These are phyloP conservation scores for Saccharomycopsis olivae DNA, from an alignment of 805 yeast species.

Conservation along the genomic window DNA sequence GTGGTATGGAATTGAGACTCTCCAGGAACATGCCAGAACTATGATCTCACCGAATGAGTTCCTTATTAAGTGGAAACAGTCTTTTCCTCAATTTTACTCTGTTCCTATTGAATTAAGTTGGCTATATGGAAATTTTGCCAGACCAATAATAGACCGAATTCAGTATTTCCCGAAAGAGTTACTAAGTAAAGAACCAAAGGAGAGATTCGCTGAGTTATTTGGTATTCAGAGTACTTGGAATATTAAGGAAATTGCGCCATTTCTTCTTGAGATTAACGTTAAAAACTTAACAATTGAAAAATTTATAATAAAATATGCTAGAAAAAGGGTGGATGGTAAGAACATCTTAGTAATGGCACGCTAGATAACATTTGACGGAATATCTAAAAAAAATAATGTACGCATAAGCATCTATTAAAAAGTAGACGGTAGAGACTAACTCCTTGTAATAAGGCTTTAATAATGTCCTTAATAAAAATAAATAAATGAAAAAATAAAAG, in stretches of 20 bases:
- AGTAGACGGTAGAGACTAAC: too few relatives aligned
- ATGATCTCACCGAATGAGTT: slow-evolving; percentile 39
- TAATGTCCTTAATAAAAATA: too few relatives aligned
- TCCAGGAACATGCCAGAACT: slow-evolving; percentile 29
- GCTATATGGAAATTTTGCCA: slow-evolving; percentile 44
- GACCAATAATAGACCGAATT: slow-evolving; percentile 36
- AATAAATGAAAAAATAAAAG: too few relatives aligned
- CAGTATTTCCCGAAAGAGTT: slow-evolving; percentile 40
- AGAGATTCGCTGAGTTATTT: slow-evolving; percentile 44
- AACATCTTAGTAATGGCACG: slow-evolving; percentile 28
- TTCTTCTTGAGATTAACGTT: slow-evolving; percentile 41
- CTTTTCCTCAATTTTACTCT: slow-evolving; percentile 52
- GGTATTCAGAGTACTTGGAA: slow-evolving; percentile 48
- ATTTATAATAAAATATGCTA: slow-evolving; percentile 54
- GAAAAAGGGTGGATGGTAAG: slow-evolving; percentile 37
- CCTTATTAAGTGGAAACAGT: slow-evolving; percentile 49
- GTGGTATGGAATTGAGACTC: slow-evolving; percentile 55
- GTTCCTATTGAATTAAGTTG: slow-evolving; percentile 45
- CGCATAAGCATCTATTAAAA: too few relatives aligned
- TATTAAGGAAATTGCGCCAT: slow-evolving; percentile 52
- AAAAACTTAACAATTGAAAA: slow-evolving; percentile 44
- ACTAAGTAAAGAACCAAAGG: slow-evolving; percentile 38
- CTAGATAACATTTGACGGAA: too few relatives aligned
- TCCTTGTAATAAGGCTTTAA: too few relatives aligned
- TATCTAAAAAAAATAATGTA: too few relatives aligned